Percentiles rank a stretch among this genome's conserved stretches.
Evolutionary conservation across 1,139 yeast genomes (phyloP).

Genomic region (Protomyces macrosporus): DNA sequence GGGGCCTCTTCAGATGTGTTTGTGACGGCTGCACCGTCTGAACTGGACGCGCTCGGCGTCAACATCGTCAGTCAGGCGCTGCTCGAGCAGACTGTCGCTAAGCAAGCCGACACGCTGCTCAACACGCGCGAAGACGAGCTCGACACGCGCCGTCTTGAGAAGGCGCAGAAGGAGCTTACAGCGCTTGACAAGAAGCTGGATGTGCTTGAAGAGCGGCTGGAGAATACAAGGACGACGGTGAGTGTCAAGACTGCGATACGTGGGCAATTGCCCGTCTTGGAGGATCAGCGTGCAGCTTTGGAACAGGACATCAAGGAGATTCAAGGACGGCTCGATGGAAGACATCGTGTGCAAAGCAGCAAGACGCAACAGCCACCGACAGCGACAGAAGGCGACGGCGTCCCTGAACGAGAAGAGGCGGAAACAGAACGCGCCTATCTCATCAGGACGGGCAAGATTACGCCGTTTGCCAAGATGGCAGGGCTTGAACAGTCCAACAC

Average conservation of each 20-base stretch:
- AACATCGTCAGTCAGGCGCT: slow-evolving; percentile 68
- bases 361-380: slow-evolving; percentile 24
- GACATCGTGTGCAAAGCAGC: slow-evolving; percentile 30
- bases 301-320: slow-evolving; percentile 65
- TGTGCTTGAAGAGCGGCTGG: slow-evolving; percentile 48
- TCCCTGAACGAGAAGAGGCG: slow-evolving; percentile 41
- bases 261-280: slow-evolving; percentile 53
- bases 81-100: slow-evolving; percentile 65
- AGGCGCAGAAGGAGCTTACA: slow-evolving; percentile 49
- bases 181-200: slow-evolving; percentile 42
- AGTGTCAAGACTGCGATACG: slow-evolving; percentile 56
- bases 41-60: slow-evolving; percentile 40
- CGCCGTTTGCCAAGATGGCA: slow-evolving; percentile 79
- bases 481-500: slow-evolving; percentile 32
- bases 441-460: slow-evolving; percentile 82
- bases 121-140: slow-evolving; percentile 60
- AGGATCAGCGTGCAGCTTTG: slow-evolving; percentile 44
- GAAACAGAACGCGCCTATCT: slow-evolving; percentile 77
- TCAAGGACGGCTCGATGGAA: slow-evolving; percentile 46
- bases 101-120: slow-evolving; percentile 53
- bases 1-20: too few relatives aligned
- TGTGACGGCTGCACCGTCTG: background rate
- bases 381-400: slow-evolving; percentile 34
- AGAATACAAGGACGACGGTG: slow-evolving; percentile 55
- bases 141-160: slow-evolving; percentile 67